Base-by-base conservation (phyloP, 129 eudicot species). In the Ambrosia trifida region DNA sequence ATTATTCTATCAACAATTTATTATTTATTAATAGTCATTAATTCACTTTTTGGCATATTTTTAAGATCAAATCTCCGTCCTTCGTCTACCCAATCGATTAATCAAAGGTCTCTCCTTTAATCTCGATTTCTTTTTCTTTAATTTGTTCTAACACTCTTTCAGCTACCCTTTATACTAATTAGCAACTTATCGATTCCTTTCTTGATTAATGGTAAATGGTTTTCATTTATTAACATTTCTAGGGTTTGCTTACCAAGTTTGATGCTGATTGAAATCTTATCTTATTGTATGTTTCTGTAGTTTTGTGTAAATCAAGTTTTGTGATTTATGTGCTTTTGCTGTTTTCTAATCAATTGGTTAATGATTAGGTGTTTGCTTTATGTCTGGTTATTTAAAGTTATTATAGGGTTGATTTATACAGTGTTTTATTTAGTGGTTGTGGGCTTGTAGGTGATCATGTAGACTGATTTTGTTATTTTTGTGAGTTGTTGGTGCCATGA, bases 61-160 rank as follows among this genome's bases (percentile, higher is more conserved):
- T 47, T 38, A 9, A 51, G 61, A 72, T 61, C 40, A 73, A 62
- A 19, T 36, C 70, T 32, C 70, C 52, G 12, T 70, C 38, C 51
- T 38, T 11, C 69, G 24, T 33, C 70, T 11, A 46, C 49, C 4
- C 38, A 32, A 33, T 11, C 57, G 28, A 24, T 24, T 24, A 24
- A n/a, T 44, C 59, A 3, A 30, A 60, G 50, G 77, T 61, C 36
- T 14, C 41, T 32, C 77, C 2, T 51, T 32, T 10, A 11, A 19
- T 66, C 49, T 75, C 11, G 19, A 11, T 66, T 54, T 11, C 10
- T 24, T 31, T 31, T 31, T 75, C 58, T 53, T 54, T 46, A 66
- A 43, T 19, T 66, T 41, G 65, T 30, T 66, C 28, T 54, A 41
- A 65, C 0, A 11, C 41, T 30, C 40, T 5, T 53, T 66, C 50